These are phyloP conservation scores for Plasmodium gallinaceum DNA, from an alignment of 169 alveolate genomes.

Conservation along the genomic window DNA sequence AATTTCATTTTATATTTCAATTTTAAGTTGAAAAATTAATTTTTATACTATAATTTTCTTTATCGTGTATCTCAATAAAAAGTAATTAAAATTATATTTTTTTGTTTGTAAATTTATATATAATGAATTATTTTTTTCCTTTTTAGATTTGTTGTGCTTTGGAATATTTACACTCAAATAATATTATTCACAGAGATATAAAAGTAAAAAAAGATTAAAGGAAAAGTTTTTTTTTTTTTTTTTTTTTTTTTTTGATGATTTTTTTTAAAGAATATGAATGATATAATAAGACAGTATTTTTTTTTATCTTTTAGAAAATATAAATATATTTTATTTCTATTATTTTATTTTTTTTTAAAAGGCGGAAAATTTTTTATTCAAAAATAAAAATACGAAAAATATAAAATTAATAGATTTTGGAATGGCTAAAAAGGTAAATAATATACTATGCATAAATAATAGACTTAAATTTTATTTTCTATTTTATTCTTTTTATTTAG, in stretches of 20 bases:
- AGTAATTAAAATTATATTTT: no score
- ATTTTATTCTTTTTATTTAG: constrained; percentile 65
- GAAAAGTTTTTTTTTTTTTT: constrained; percentile 6
- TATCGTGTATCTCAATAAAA: no score
- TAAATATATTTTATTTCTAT: not conserved
- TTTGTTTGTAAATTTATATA: not conserved
- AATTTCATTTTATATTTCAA: no score
- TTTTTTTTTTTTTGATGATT: no score
- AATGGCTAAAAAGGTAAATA: constrained; percentile 81
- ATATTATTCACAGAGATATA: constrained; percentile 87
- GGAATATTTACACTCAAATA: constrained; percentile 80
- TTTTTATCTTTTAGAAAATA: not conserved
- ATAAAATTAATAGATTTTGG: constrained; percentile 84
- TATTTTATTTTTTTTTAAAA: constrained; percentile 5
- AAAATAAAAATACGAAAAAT: constrained; percentile 64
- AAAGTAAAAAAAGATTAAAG: constrained; percentile 69
- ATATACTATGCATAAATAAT: constrained; percentile 11
- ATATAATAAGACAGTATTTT: not conserved
- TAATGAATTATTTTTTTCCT: constrained; percentile 9
- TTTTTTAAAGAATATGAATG: not conserved
- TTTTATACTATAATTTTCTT: no score
- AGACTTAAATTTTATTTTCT: not conserved
- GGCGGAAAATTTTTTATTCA: constrained; percentile 33
- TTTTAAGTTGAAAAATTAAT: no score
- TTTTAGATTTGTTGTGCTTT: constrained; percentile 84